A percentile compares a stretch with the other conserved stretches of the same genome.
Evolutionary conservation across 306 rosid genomes (phyloP).

Genomic region (Trifolium subterraneum): DNA sequence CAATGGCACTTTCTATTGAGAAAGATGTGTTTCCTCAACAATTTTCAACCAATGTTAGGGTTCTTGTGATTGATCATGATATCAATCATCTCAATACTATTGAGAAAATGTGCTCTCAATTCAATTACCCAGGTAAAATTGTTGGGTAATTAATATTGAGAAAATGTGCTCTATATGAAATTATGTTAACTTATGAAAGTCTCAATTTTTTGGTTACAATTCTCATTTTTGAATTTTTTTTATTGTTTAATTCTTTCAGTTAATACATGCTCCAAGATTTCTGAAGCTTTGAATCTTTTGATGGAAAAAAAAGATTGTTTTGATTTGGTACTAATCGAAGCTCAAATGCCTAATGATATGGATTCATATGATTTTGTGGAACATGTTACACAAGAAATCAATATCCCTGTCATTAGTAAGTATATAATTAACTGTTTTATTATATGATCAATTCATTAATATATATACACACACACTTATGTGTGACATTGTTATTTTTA

Average conservation of each 20-base stretch:
- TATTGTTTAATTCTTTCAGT: constrained; percentile 42
- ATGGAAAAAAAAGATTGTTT: constrained; percentile 53
- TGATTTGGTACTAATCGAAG: constrained; percentile 68
- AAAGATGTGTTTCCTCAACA: constrained; percentile 22
- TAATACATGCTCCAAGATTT: constrained; percentile 47
- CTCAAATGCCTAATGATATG: constrained; percentile 65
- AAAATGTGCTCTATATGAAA: too few species aligned
- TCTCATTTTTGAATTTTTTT: not conserved
- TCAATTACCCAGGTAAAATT: constrained; percentile 30
- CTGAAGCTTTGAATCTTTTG: constrained; percentile 57
- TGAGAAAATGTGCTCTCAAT: constrained; percentile 51
- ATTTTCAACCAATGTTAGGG: constrained; percentile 57
- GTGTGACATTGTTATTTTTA: not conserved
- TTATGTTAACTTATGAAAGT: not conserved
- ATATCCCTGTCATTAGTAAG: constrained; percentile 73
- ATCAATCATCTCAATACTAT: constrained; percentile 41
- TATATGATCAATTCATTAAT: not conserved
- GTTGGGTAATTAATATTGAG: too few species aligned
- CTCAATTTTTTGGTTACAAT: not conserved
- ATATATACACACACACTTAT: not conserved
- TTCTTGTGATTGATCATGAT: constrained; percentile 68
- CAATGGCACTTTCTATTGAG: not conserved
- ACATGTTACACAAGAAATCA: constrained; percentile 52
- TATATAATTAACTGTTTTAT: not conserved
- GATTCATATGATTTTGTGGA: constrained; percentile 63